Evolutionary conservation across 306 rosid species (phyloP).

Genomic region (Urtica urens): DNA sequence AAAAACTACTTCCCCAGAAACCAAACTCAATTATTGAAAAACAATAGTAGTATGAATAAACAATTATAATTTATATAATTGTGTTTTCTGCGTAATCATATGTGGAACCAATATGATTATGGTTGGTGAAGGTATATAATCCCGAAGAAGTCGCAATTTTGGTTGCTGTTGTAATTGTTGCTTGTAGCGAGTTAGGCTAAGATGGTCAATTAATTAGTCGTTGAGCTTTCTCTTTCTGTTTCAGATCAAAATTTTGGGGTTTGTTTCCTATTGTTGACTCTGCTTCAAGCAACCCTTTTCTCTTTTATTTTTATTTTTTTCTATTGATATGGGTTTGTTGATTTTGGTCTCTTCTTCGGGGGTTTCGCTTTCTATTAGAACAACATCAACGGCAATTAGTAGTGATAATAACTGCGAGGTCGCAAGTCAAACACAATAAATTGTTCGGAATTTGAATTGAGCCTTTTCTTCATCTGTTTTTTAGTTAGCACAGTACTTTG

Average conservation of each 20-base stretch:
- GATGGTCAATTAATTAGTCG: constrained; percentile 57
- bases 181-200: constrained; percentile 22
- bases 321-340: too few relatives aligned
- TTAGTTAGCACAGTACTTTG: constrained; percentile 18
- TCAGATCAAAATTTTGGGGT: constrained; percentile 37
- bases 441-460: constrained; percentile 33
- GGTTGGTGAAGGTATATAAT: constrained; percentile 5
- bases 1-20: too few relatives aligned
- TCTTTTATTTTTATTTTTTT: constrained; percentile 28
- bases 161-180: constrained; percentile 1
- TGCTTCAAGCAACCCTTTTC: constrained; percentile 58
- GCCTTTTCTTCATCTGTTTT: neutral
- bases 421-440: constrained; percentile 9
- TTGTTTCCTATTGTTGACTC: constrained; percentile 43
- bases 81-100: too few relatives aligned
- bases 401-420: too few relatives aligned
- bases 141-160: neutral
- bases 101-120: too few relatives aligned
- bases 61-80: too few relatives aligned
- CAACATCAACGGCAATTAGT: constrained; percentile 1
- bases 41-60: too few relatives aligned
- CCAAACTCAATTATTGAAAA: too few relatives aligned
- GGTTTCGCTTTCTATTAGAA: constrained; percentile 28
- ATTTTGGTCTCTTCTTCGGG: constrained; percentile 21
- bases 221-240: constrained; percentile 61